Evolutionary conservation across 345 rosid species (phyloP).

Genomic region (Euphorbia peplus): DNA sequence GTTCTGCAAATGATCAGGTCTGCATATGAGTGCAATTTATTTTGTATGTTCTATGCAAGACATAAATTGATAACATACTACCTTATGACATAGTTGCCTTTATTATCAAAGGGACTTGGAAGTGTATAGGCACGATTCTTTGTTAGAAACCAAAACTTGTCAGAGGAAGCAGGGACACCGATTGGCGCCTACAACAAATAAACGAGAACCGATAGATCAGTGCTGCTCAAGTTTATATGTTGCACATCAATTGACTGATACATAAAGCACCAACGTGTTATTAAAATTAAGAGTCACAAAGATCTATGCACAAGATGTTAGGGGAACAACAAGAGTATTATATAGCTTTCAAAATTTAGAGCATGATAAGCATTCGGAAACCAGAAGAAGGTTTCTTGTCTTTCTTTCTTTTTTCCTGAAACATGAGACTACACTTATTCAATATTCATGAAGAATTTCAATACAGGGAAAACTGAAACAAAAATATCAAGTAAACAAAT

Average conservation of each 20-base stretch:
- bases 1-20: background rate
- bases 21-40: background rate
- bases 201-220: constrained; percentile 1
- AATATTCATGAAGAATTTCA: background rate
- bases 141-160: constrained; percentile 84
- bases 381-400: background rate
- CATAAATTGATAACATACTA: constrained; percentile 20
- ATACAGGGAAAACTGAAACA: background rate
- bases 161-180: constrained; percentile 72
- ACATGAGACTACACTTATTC: background rate
- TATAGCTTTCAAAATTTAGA: background rate
- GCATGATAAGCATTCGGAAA: background rate
- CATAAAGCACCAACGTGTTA: background rate
- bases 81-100: constrained; percentile 91
- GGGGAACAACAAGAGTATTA: background rate
- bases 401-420: background rate
- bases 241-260: background rate
- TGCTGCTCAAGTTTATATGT: background rate
- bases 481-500: background rate
- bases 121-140: constrained; percentile 70
- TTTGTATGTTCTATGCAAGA: constrained; percentile 3
- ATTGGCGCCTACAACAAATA: constrained; percentile 63
- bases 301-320: background rate
- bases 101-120: constrained; percentile 86
- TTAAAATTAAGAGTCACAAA: background rate